These are phyloP conservation scores for Amanita fuliginea DNA, from an alignment of 768 basidiomycete species.

Conservation along the genomic window DNA sequence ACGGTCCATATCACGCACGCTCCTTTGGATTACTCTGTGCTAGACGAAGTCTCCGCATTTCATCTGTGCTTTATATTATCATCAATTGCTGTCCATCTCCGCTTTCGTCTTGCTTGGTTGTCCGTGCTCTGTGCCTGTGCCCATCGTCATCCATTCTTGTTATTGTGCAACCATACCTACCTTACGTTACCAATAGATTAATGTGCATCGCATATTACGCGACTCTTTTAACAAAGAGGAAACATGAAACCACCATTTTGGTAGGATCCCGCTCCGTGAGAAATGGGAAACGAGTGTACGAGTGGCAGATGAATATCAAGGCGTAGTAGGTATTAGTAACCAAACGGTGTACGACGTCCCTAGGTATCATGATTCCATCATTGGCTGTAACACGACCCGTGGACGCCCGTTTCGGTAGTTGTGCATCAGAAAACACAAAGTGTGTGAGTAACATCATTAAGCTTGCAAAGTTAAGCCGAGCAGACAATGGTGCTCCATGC, in stretches of 20 bases:
- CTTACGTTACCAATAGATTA: slow-evolving; percentile 5
- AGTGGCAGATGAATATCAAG: neutral
- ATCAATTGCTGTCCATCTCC: neutral
- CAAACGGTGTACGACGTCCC: neutral
- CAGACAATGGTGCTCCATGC: neutral
- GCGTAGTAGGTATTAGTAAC: neutral
- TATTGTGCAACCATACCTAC: slow-evolving; percentile 4
- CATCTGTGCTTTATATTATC: neutral
- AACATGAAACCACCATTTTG: neutral
- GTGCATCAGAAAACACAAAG: neutral
- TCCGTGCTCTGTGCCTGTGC: slow-evolving; percentile 4
- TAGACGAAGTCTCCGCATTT: neutral
- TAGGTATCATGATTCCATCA: slow-evolving; percentile 4
- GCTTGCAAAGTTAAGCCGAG: neutral
- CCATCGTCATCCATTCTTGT: slow-evolving; percentile 5
- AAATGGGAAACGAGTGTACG: slow-evolving; percentile 3
- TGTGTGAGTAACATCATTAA: slow-evolving; percentile 1
- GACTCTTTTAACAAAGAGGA: neutral
- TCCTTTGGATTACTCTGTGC: neutral
- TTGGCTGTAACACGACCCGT: neutral
- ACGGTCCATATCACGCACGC: slow-evolving; percentile 2
- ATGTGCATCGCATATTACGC: slow-evolving; percentile 2
- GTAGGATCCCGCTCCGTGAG: neutral
- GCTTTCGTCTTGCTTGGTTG: slow-evolving; percentile 5
- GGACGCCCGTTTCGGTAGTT: slow-evolving; percentile 1